Conservation (phyloP, 345 rosid species). For the Conringia planisiliqua region DNA sequence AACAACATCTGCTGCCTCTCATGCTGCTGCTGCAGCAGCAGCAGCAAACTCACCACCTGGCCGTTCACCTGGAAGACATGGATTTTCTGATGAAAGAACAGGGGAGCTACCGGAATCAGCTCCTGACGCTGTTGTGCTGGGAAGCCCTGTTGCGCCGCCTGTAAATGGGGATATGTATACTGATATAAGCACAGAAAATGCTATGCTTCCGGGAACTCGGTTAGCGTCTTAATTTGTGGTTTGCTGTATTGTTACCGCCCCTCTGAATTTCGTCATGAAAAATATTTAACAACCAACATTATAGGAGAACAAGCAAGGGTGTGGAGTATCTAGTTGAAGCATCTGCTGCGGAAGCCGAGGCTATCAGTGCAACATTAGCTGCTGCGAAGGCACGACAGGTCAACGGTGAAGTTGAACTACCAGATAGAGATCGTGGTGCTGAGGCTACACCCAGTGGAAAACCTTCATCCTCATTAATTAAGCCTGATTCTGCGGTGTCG, state of each 20-base stretch:
- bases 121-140: constrained; percentile 81
- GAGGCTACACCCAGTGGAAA: constrained; percentile 98
- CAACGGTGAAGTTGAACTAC: constrained; percentile 86
- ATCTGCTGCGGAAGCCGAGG: constrained; percentile 99
- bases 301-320: constrained; percentile 86
- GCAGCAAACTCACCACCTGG: constrained; percentile 61
- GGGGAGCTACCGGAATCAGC: constrained; percentile 66
- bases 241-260: background rate
- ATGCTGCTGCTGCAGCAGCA: constrained; percentile 93
- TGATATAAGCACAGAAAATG: constrained; percentile 94
- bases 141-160: constrained; percentile 95
- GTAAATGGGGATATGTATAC: constrained; percentile 88
- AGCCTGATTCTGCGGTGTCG: constrained; percentile 66
- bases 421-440: constrained; percentile 79
- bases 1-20: constrained; percentile 86
- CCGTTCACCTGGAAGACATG: constrained; percentile 69
- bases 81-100: constrained; percentile 76
- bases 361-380: constrained; percentile 93
- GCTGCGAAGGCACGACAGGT: constrained; percentile 97
- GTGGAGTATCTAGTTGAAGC: constrained; percentile 97
- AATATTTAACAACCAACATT: constrained; percentile 9
- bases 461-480: constrained; percentile 60
- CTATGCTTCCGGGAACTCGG: constrained; percentile 76
- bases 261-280: background rate
- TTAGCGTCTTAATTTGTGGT: constrained; percentile 30